phyloP scores from a whole-genome alignment of 2,329 filamentous ascomycete species.

The Akanthomyces muscarius region DNA sequence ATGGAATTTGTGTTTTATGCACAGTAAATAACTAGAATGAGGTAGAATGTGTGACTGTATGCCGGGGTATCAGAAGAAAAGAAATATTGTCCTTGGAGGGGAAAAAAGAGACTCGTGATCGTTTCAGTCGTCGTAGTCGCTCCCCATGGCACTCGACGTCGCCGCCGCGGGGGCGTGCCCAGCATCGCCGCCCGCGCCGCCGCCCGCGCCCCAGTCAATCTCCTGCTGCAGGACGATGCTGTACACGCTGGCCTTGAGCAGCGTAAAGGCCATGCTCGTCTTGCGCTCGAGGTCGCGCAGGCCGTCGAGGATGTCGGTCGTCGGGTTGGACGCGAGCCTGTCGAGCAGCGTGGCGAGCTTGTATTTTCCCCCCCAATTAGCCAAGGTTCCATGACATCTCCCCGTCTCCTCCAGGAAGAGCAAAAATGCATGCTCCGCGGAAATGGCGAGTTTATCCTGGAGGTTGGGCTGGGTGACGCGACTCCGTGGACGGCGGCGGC shows the following conservation, averaged over 20 bases:
- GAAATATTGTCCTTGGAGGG: too few relatives aligned
- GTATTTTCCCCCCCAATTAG: too few relatives aligned
- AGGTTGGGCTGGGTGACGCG: background rate
- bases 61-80: constrained; percentile 2
- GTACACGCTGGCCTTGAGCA: constrained; percentile 97
- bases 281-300: constrained; percentile 87
- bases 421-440: too few relatives aligned
- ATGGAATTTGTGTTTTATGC: too few relatives aligned
- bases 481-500: background rate
- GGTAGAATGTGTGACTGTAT: background rate
- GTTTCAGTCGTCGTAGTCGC: constrained; percentile 6
- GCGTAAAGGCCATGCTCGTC: constrained; percentile 88
- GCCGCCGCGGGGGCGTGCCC: constrained; percentile 2
- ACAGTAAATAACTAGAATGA: background rate
- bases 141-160: constrained; percentile 10
- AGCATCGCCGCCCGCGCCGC: constrained; percentile 29
- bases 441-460: too few relatives aligned
- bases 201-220: constrained; percentile 66
- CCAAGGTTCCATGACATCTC: too few relatives aligned
- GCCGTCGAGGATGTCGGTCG: constrained; percentile 79
- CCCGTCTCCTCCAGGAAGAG: too few relatives aligned
- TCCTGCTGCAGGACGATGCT: constrained; percentile 98
- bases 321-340: constrained; percentile 64
- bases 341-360: constrained; percentile 60
- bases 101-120: too few relatives aligned